Evolutionary conservation across 164 flowering plant species (phyloP).

Genomic region (Houttuynia cordata): DNA sequence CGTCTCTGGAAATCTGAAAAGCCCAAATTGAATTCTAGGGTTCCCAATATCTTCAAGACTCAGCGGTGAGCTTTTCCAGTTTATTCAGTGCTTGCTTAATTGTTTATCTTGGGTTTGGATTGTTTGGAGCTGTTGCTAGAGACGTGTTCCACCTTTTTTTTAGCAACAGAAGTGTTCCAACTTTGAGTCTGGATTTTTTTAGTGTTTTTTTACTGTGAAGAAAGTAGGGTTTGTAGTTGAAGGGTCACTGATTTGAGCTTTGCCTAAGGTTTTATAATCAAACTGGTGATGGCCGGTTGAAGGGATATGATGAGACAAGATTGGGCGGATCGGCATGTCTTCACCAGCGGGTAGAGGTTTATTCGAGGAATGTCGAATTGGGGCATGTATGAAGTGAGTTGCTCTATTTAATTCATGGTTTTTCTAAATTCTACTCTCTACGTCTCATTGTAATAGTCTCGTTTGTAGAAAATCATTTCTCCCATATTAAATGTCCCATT

Average conservation of each 20-base stretch:
- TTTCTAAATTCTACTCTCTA: neutral
- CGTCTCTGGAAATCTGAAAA: neutral
- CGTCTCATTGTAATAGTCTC: too few relatives aligned
- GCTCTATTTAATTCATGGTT: neutral
- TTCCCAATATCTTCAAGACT: too few relatives aligned
- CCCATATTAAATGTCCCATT: too few relatives aligned
- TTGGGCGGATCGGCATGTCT: neutral
- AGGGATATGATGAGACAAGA: slow-evolving; percentile 2
- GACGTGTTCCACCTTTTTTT: neutral
- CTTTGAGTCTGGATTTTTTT: neutral
- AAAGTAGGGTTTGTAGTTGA: neutral
- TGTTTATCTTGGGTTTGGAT: neutral
- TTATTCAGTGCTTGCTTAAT: too few relatives aligned
- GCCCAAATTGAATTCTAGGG: neutral
- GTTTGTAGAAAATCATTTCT: too few relatives aligned
- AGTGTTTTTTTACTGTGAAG: neutral
- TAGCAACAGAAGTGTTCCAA: neutral
- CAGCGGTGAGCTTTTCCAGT: neutral
- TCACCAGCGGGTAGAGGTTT: slow-evolving; percentile 5
- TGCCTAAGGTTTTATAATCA: neutral
- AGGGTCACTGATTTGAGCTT: neutral
- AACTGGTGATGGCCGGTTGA: neutral
- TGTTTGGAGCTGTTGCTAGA: neutral
- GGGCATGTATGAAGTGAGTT: slow-evolving; percentile 15
- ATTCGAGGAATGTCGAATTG: slow-evolving; percentile 15